Evolutionary conservation across 192 early-diverging fungal species (phyloP).

Genomic region (Podila verticillata): DNA sequence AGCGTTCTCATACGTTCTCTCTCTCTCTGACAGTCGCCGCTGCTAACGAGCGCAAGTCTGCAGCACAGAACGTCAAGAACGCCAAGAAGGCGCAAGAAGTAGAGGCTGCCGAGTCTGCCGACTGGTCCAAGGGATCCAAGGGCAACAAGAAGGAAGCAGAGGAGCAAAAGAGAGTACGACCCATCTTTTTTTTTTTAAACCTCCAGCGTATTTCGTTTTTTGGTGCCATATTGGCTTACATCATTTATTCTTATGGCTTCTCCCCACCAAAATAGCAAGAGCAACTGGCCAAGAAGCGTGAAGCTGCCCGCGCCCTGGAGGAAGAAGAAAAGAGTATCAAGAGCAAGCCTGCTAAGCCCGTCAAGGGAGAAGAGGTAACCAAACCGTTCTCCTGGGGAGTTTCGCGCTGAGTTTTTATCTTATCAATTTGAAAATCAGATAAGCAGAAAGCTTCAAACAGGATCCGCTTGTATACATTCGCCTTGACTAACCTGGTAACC

Average conservation of each 20-base stretch:
- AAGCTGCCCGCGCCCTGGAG: slow-evolving; percentile 62
- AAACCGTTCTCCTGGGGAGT: too few relatives aligned
- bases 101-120: slow-evolving; percentile 68
- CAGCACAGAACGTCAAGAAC: slow-evolving; percentile 69
- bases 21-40: slow-evolving; percentile 55
- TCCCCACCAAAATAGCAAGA: slow-evolving; percentile 38
- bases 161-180: slow-evolving; percentile 51
- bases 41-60: slow-evolving; percentile 81
- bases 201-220: too few relatives aligned
- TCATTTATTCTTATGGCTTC: too few relatives aligned
- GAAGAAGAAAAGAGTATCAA: slow-evolving; percentile 67
- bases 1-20: neutral
- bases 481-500: too few relatives aligned
- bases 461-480: too few relatives aligned
- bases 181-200: too few relatives aligned
- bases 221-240: too few relatives aligned
- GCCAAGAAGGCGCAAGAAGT: slow-evolving; percentile 54
- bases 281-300: slow-evolving; percentile 60
- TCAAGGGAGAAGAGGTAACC: slow-evolving; percentile 58
- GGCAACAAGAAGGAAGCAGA: slow-evolving; percentile 71
- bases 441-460: too few relatives aligned
- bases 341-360: slow-evolving; percentile 50
- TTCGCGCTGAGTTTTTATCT: too few relatives aligned
- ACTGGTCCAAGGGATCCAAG: slow-evolving; percentile 81
- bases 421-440: too few relatives aligned